A percentile compares a stretch with the other conserved stretches of the same genome.
These are phyloP conservation scores for Tolypocladium sp. DNA, from an alignment of 2,329 filamentous ascomycete genomes.

Conservation along the genomic window DNA sequence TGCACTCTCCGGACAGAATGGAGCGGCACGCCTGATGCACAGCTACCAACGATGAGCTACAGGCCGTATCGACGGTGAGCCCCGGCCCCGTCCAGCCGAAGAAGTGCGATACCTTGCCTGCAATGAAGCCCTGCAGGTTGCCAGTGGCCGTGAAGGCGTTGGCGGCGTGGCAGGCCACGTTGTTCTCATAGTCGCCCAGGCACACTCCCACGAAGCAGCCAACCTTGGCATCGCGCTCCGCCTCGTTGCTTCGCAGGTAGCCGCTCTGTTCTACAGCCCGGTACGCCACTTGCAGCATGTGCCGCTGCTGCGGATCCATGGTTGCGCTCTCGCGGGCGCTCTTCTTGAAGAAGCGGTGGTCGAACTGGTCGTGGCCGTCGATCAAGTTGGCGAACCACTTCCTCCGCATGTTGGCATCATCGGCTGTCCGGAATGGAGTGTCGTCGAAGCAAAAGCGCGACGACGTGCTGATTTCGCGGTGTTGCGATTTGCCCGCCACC, in stretches of 20 bases:
- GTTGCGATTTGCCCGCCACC: constrained; percentile 4
- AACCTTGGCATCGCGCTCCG: neutral
- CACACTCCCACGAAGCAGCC: constrained; percentile 28
- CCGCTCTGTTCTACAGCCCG: constrained; percentile 24
- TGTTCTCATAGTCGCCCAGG: constrained; percentile 29
- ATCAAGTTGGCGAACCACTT: constrained; percentile 14
- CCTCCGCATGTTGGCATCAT: neutral
- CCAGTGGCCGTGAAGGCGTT: constrained; percentile 29
- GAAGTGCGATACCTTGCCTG: constrained; percentile 23
- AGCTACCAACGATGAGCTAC: constrained; percentile 24
- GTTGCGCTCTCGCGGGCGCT: constrained; percentile 22
- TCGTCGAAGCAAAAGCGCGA: neutral
- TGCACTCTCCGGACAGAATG: constrained; percentile 19
- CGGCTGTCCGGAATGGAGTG: neutral
- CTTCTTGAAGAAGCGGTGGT: constrained; percentile 31
- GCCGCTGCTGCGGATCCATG: constrained; percentile 30
- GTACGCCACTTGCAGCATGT: constrained; percentile 29
- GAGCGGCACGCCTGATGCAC: constrained; percentile 22
- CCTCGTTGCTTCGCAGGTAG: constrained; percentile 4
- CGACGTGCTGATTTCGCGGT: neutral
- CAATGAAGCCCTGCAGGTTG: constrained; percentile 18
- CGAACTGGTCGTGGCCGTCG: constrained; percentile 18
- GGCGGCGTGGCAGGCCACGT: constrained; percentile 23
- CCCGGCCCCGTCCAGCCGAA: constrained; percentile 29
- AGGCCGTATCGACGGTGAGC: constrained; percentile 27